A percentile compares a stretch with the other conserved stretches of the same genome.
phyloP scores from a whole-genome alignment of 2,329 filamentous ascomycete genomes.

The Claviceps sp. region DNA sequence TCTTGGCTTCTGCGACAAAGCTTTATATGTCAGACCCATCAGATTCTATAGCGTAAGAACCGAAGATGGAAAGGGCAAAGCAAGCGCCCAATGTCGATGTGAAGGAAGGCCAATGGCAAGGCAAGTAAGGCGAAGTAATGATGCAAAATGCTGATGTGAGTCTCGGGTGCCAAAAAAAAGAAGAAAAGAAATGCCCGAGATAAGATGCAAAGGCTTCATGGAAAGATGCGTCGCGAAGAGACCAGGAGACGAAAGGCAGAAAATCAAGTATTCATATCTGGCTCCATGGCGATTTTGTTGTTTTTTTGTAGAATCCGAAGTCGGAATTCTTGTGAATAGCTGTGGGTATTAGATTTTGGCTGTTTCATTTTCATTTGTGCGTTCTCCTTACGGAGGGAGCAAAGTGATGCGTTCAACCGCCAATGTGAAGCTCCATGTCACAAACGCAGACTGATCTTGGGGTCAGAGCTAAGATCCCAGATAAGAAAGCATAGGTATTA shows the following conservation, averaged over 20 bases:
- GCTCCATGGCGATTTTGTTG: neutral
- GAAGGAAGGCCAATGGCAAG: constrained; percentile 4
- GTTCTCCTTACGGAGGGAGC: neutral
- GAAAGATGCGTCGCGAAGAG: neutral
- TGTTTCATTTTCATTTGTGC: neutral
- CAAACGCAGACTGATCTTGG: neutral
- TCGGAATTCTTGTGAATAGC: neutral
- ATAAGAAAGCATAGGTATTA: constrained; percentile 12
- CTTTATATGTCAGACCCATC: neutral
- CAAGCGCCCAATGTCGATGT: constrained; percentile 5
- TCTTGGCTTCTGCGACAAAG: neutral
- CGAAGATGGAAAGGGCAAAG: constrained; percentile 11
- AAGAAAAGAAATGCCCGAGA: neutral
- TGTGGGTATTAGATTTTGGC: neutral
- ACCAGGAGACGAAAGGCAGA: neutral
- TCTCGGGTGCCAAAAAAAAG: neutral
- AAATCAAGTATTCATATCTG: neutral
- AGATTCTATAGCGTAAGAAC: constrained; percentile 3
- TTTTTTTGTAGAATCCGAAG: neutral
- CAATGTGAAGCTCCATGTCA: neutral
- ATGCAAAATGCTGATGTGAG: constrained; percentile 3
- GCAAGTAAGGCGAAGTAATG: neutral
- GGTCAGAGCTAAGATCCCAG: neutral
- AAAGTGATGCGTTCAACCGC: neutral
- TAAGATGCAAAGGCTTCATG: neutral